Percentiles rank a stretch among this genome's conserved stretches.
Conservation (phyloP, 805 yeast species). For the Candida nonsorbophila region DNA sequence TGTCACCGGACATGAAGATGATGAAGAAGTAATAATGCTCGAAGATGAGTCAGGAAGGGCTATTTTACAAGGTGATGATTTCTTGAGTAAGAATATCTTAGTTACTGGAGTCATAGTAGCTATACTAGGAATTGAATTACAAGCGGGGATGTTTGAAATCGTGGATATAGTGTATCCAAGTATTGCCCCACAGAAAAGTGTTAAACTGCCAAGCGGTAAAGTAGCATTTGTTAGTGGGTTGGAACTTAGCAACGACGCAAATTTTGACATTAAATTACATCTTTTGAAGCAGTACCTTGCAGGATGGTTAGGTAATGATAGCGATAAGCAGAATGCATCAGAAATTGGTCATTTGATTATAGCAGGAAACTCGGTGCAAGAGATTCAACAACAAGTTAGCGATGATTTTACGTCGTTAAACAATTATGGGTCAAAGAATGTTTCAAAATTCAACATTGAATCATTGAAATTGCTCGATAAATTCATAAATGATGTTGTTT, state of each 20-base stretch:
- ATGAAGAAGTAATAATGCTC: conserved; percentile 49
- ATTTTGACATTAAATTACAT: conserved; percentile 44
- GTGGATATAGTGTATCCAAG: conserved; percentile 75
- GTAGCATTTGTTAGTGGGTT: conserved; percentile 79
- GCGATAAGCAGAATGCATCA: conserved; percentile 16
- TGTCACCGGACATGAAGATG: conserved; percentile 8
- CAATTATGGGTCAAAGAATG: conserved; percentile 48
- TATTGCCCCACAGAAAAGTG: conserved; percentile 49
- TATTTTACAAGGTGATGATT: conserved; percentile 54
- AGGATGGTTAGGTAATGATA: conserved; percentile 51
- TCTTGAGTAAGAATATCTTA: conserved; percentile 49
- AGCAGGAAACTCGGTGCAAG: conserved; percentile 65
- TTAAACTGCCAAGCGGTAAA: conserved; percentile 22
- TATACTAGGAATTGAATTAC: conserved; percentile 77
- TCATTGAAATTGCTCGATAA: conserved; percentile 53
- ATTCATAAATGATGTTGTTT: conserved; percentile 51
- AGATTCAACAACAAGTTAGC: conserved; percentile 17
- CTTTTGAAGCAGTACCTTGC: conserved; percentile 62
- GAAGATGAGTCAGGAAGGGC: conserved; percentile 95
- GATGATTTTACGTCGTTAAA: conserved; percentile 29
- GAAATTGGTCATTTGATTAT: conserved; percentile 51
- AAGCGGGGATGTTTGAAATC: conserved; percentile 78
- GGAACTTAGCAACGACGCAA: conserved; percentile 42
- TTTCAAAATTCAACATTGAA: conserved; percentile 45
- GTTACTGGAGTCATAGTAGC: conserved; percentile 92